phyloP scores from a whole-genome alignment of 2,329 filamentous ascomycete species.

The Hymenotorrendiella dingleyae region DNA sequence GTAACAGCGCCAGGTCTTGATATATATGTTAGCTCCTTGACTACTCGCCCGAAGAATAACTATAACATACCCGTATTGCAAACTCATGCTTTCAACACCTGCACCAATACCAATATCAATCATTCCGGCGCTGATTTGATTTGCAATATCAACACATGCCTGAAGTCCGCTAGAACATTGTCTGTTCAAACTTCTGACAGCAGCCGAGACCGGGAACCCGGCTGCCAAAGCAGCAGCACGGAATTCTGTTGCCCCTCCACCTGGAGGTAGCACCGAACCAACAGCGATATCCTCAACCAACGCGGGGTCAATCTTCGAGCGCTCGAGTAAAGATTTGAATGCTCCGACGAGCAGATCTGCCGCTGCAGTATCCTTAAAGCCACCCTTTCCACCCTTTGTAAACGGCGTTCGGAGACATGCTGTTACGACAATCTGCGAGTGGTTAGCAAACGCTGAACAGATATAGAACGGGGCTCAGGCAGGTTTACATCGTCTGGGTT shows the following conservation, averaged over 20 bases:
- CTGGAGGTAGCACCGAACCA: conserved; percentile 84
- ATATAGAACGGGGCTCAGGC: neutral
- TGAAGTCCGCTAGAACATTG: conserved; percentile 93
- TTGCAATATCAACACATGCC: conserved; percentile 88
- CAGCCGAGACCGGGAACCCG: conserved; percentile 78
- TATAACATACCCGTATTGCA: conserved; percentile 71
- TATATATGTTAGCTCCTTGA: conserved; percentile 4
- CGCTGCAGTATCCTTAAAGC: conserved; percentile 89
- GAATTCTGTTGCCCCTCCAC: conserved; percentile 95
- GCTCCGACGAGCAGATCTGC: conserved; percentile 81
- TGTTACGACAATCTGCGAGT: conserved; percentile 72
- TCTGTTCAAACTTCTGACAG: conserved; percentile 85
- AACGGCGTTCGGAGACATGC: conserved; percentile 86
- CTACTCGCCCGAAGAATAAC: neutral
- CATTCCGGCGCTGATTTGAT: conserved; percentile 85
- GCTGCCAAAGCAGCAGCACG: conserved; percentile 85
- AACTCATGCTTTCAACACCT: conserved; percentile 93
- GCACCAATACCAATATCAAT: conserved; percentile 93
- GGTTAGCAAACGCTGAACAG: conserved; percentile 23
- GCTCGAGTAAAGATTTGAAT: conserved; percentile 73
- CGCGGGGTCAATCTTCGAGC: conserved; percentile 80
- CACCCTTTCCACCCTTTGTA: conserved; percentile 88
- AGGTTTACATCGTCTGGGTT: conserved; percentile 56
- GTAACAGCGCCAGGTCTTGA: conserved; percentile 71
- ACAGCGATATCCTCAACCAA: conserved; percentile 91